A percentile compares a stretch with the other conserved stretches of the same genome.
phyloP scores from a whole-genome alignment of 331 rosid species.

The Malus hybrid region DNA sequence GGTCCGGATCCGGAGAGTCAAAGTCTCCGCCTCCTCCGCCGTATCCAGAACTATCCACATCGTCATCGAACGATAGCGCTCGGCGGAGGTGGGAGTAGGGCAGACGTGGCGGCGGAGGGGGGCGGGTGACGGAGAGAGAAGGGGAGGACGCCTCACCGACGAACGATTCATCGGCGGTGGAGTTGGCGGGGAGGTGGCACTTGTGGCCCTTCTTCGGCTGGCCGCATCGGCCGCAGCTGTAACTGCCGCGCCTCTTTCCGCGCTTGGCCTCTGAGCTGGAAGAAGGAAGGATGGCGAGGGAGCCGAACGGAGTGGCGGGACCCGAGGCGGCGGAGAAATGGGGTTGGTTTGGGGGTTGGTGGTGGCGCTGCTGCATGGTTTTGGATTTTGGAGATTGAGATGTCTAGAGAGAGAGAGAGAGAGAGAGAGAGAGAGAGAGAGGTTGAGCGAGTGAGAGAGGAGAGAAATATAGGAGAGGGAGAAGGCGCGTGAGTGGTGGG shows the following conservation, averaged over 20 bases:
- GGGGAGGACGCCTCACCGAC: slow-evolving; percentile 19
- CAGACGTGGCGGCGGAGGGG: slow-evolving; percentile 26
- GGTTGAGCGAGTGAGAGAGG: background rate
- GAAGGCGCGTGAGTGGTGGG: slow-evolving; percentile 11
- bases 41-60: slow-evolving; percentile 28
- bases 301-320: slow-evolving; percentile 14
- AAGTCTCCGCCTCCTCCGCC: slow-evolving; percentile 15
- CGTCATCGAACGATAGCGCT: slow-evolving; percentile 77
- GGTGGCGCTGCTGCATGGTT: slow-evolving; percentile 39
- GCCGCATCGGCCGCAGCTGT: slow-evolving; percentile 88
- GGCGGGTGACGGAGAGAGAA: slow-evolving; percentile 20
- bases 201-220: slow-evolving; percentile 78
- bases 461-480: background rate
- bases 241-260: slow-evolving; percentile 67
- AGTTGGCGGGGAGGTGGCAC: slow-evolving; percentile 46
- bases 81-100: slow-evolving; percentile 52
- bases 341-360: slow-evolving; percentile 19
- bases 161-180: slow-evolving; percentile 12
- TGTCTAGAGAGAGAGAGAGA: slow-evolving; percentile 1
- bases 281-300: background rate
- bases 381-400: background rate
- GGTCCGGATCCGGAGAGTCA: slow-evolving; percentile 18
- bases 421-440: background rate
- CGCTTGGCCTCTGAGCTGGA: slow-evolving; percentile 29
- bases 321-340: slow-evolving; percentile 15